A percentile compares a stretch with the other conserved stretches of the same genome.
Conservation (phyloP, 345 rosid genomes). For the Salix koriyanagi region DNA sequence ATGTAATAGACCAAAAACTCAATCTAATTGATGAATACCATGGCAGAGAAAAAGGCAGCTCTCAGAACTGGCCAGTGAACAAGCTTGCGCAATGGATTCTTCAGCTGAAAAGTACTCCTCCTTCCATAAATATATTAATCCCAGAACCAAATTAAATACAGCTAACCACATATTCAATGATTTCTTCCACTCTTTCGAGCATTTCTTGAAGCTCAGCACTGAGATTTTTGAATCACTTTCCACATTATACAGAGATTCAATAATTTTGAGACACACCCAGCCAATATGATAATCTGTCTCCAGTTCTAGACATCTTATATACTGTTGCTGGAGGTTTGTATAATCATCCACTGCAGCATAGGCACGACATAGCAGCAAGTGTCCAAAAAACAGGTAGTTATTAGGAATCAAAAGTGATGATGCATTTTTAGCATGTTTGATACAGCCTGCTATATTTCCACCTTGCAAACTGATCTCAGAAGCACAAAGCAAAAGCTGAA, state of each 20-base stretch:
- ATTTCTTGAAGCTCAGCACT: slow-evolving; percentile 46
- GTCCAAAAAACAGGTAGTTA: slow-evolving; percentile 63
- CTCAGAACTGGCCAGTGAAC: slow-evolving; percentile 49
- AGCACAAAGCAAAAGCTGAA: slow-evolving; percentile 82
- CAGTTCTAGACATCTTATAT: slow-evolving; percentile 64
- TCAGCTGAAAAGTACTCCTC: slow-evolving; percentile 56
- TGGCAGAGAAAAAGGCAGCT: slow-evolving; percentile 75
- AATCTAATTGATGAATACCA: slow-evolving; percentile 35
- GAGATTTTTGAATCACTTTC: slow-evolving; percentile 42
- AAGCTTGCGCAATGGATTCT: slow-evolving; percentile 57
- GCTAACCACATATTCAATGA: slow-evolving; percentile 63
- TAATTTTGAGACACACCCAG: slow-evolving; percentile 67
- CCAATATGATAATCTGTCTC: slow-evolving; percentile 69
- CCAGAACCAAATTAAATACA: slow-evolving; percentile 46
- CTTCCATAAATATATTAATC: slow-evolving; percentile 49
- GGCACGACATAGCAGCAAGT: slow-evolving; percentile 70
- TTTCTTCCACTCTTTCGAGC: slow-evolving; percentile 37
- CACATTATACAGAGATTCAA: slow-evolving; percentile 59
- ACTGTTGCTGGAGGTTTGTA: slow-evolving; percentile 44
- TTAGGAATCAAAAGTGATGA: slow-evolving; percentile 55
- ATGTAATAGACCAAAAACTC: neutral
- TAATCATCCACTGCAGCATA: slow-evolving; percentile 59
- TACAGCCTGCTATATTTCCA: slow-evolving; percentile 41
- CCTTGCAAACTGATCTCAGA: slow-evolving; percentile 74
- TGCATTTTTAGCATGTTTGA: slow-evolving; percentile 50